Evolutionary conservation across 495 filamentous ascomycete genomes (phyloP).

Genomic region (Penicillium macrosclerotiorum): DNA sequence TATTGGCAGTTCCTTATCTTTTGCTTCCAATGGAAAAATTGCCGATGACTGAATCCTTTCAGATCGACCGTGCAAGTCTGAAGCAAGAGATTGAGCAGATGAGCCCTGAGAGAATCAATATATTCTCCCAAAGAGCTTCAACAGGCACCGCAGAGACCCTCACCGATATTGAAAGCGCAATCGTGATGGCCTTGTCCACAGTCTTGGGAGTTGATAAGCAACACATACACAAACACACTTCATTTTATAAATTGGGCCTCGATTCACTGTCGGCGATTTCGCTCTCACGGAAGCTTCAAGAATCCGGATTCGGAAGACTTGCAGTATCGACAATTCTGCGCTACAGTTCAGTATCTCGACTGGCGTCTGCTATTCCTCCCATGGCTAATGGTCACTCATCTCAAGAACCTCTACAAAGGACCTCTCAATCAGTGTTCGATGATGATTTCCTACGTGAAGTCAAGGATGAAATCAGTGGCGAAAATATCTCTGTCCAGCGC

Average conservation of each 20-base stretch:
- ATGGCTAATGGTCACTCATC: constrained; percentile 5
- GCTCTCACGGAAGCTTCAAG: constrained; percentile 52
- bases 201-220: constrained; percentile 43
- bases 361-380: constrained; percentile 41
- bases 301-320: constrained; percentile 39
- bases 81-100: constrained; percentile 26
- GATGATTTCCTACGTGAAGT: constrained; percentile 10
- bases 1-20: constrained; percentile 67
- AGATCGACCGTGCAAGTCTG: constrained; percentile 55
- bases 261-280: constrained; percentile 81
- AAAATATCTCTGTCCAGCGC: constrained; percentile 40
- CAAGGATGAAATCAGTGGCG: constrained; percentile 12
- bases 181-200: constrained; percentile 50
- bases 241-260: constrained; percentile 65
- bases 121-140: constrained; percentile 19
- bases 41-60: constrained; percentile 62
- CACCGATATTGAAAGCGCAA: constrained; percentile 36
- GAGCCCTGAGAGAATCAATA: constrained; percentile 18
- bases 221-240: constrained; percentile 47
- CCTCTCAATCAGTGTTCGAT: constrained; percentile 8
- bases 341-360: constrained; percentile 55
- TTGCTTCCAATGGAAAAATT: constrained; percentile 64
- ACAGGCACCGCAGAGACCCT: constrained; percentile 34
- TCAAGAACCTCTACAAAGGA: neutral
- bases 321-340: constrained; percentile 63